These are phyloP conservation scores for Pseudogymnoascus sp. DNA, from an alignment of 2,329 filamentous ascomycete genomes.

Conservation along the genomic window DNA sequence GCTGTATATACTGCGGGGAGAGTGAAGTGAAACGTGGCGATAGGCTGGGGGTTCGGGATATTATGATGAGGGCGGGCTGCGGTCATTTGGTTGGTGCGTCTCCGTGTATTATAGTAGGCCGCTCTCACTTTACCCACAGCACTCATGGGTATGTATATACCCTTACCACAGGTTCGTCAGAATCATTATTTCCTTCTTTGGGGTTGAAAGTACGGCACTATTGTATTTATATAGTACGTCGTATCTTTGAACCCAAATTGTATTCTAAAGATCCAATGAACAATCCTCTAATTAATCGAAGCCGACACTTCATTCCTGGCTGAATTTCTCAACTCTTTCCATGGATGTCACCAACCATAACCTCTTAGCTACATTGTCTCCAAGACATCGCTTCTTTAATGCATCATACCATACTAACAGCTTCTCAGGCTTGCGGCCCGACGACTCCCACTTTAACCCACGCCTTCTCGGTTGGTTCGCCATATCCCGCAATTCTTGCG, in stretches of 20 bases:
- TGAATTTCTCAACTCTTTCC: not conserved
- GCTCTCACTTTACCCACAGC: not conserved
- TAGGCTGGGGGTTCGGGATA: not conserved
- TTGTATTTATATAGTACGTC: not conserved
- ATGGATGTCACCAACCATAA: not conserved
- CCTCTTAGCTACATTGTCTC: not conserved
- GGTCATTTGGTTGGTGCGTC: not conserved
- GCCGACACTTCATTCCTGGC: no score
- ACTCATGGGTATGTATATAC: not conserved
- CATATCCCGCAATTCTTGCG: conserved; percentile 2
- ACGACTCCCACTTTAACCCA: not conserved
- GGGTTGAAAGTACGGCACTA: no score
- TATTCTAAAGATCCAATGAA: not conserved
- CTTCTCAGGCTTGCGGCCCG: not conserved
- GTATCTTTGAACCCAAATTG: not conserved
- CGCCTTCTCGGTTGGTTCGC: not conserved
- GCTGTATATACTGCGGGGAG: not conserved
- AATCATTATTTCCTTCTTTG: not conserved
- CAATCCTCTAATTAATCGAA: not conserved
- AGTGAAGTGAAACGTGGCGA: not conserved
- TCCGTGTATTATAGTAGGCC: not conserved
- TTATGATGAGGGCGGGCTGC: not conserved
- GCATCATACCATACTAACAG: not conserved
- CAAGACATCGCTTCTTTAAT: not conserved
- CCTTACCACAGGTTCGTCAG: not conserved